These are phyloP conservation scores for Wickerhamiella parazyma DNA, from an alignment of 805 yeast genomes.

Conservation along the genomic window DNA sequence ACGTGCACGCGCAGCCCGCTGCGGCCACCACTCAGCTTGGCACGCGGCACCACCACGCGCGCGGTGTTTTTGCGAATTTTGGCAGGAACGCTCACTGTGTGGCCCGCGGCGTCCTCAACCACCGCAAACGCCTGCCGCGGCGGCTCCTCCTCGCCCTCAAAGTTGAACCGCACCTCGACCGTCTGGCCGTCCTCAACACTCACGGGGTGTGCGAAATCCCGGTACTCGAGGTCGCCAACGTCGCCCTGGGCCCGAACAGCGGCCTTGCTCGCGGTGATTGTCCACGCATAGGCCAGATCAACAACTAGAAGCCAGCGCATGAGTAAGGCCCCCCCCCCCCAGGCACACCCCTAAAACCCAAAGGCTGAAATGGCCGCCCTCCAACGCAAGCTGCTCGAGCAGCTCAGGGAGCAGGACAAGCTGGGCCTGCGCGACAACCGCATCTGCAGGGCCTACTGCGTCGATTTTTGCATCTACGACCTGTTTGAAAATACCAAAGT, in stretches of 20 bases:
- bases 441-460: conserved; percentile 70
- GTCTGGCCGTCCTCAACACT: conserved; percentile 11
- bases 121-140: conserved; percentile 16
- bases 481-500: conserved; percentile 61
- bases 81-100: conserved; percentile 17
- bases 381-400: conserved; percentile 63
- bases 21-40: conserved; percentile 1
- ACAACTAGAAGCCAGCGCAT: conserved; percentile 4
- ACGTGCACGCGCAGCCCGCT: conserved; percentile 14
- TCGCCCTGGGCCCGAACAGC: conserved; percentile 3
- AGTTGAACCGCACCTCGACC: conserved; percentile 16
- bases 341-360: no score
- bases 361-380: conserved; percentile 43
- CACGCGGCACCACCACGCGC: conserved; percentile 19
- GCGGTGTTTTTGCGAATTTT: conserved; percentile 24
- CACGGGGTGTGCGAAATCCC: neutral
- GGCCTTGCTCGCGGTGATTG: conserved; percentile 1
- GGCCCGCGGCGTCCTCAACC: conserved; percentile 7
- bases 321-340: neutral
- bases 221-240: conserved; percentile 1
- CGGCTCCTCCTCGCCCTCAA: conserved; percentile 14
- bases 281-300: neutral
- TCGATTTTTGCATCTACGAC: conserved; percentile 79
- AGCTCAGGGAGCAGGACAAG: conserved; percentile 32
- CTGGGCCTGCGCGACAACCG: conserved; percentile 35